Percentiles rank a stretch among this genome's conserved stretches.
phyloP scores from a whole-genome alignment of 1,139 yeast species.

The Geotrichum europaeum region DNA sequence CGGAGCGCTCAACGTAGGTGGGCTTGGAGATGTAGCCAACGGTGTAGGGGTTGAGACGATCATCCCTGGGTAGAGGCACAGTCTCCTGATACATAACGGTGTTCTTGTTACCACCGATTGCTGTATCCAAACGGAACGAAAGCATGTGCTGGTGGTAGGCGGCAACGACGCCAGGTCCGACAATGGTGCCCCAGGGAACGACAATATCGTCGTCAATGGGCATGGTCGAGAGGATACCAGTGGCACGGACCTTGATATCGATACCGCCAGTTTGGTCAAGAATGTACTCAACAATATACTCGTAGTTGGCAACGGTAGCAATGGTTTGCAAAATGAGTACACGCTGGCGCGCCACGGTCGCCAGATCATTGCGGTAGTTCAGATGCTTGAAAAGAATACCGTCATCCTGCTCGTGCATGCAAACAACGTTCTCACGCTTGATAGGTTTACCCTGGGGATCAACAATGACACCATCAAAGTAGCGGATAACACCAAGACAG shows the following conservation, averaged over 20 bases:
- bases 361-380: constrained; percentile 67
- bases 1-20: constrained; percentile 58
- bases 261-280: constrained; percentile 79
- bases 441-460: constrained; percentile 60
- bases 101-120: constrained; percentile 76
- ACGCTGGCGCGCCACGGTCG: constrained; percentile 78
- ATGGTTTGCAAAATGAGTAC: constrained; percentile 78
- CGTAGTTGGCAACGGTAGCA: constrained; percentile 87
- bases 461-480: constrained; percentile 60
- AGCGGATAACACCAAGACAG: constrained; percentile 79
- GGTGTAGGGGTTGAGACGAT: constrained; percentile 53
- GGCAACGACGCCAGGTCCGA: constrained; percentile 83
- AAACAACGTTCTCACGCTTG: constrained; percentile 64
- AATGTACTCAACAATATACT: constrained; percentile 68
- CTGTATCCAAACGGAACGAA: constrained; percentile 80
- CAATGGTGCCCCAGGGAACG: constrained; percentile 76
- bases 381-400: constrained; percentile 79
- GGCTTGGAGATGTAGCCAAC: constrained; percentile 66
- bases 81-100: constrained; percentile 65
- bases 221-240: constrained; percentile 59
- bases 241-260: constrained; percentile 79
- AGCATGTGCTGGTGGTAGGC: constrained; percentile 85
- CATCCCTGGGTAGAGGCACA: constrained; percentile 50
- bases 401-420: constrained; percentile 85
- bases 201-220: constrained; percentile 61